Conservation (phyloP, 768 basidiomycete species). For the Phylloporus sp. region DNA sequence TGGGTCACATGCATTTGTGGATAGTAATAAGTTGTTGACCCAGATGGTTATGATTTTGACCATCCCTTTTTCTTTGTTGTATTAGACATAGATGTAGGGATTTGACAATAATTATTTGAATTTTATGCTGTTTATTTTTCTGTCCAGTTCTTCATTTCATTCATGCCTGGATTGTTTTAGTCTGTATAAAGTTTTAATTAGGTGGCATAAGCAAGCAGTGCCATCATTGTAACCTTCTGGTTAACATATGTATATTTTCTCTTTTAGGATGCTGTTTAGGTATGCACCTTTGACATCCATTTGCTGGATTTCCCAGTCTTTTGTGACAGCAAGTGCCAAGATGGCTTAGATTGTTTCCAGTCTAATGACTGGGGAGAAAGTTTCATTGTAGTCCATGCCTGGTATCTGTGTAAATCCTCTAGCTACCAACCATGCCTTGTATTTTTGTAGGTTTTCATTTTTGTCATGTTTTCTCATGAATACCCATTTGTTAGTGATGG, state of each 20-base stretch:
- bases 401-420: conserved; percentile 36
- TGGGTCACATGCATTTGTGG: neutral
- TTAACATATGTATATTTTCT: conserved; percentile 33
- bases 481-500: conserved; percentile 31
- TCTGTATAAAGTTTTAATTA: conserved; percentile 26
- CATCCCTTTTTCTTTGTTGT: neutral
- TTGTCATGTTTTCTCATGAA: conserved; percentile 2
- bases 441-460: conserved; percentile 6
- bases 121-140: neutral
- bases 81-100: neutral
- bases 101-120: neutral
- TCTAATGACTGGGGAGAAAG: conserved; percentile 27
- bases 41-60: neutral
- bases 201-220: conserved; percentile 9
- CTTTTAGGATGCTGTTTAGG: conserved; percentile 27
- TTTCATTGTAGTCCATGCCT: conserved; percentile 35
- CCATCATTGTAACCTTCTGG: conserved; percentile 22
- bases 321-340: conserved; percentile 14
- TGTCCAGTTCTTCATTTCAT: conserved; percentile 28
- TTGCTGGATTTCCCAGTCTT: conserved; percentile 26
- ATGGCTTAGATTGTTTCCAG: conserved; percentile 20
- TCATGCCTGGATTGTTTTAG: conserved; percentile 27
- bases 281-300: conserved; percentile 30
- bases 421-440: conserved; percentile 36
- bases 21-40: neutral